Percentiles rank a stretch among this genome's conserved stretches.
These are phyloP conservation scores for Cerioporus squamosus DNA, from an alignment of 1,284 basidiomycete genomes.

Conservation along the genomic window DNA sequence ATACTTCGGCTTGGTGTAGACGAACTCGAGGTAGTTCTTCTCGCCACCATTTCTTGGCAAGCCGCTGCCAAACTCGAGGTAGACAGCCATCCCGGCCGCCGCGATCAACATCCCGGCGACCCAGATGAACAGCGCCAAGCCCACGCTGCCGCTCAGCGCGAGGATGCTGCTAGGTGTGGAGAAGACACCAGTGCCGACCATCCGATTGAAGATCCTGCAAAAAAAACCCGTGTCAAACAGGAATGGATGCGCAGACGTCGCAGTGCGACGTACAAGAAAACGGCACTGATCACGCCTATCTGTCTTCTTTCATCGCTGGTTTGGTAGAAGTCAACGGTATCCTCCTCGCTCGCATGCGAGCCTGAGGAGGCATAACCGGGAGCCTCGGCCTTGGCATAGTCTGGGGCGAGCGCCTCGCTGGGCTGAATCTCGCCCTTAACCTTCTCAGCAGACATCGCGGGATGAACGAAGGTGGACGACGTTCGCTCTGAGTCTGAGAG, in stretches of 20 bases:
- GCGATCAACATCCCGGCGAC: slow-evolving; percentile 66
- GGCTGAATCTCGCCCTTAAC: too few species aligned
- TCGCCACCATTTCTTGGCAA: slow-evolving; percentile 60
- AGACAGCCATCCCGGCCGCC: slow-evolving; percentile 65
- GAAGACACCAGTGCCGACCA: slow-evolving; percentile 68
- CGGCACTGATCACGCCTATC: slow-evolving; percentile 37
- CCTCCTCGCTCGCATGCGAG: neutral
- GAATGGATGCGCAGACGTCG: slow-evolving; percentile 59
- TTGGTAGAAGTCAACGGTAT: neutral
- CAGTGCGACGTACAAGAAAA: slow-evolving; percentile 55
- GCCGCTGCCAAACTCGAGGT: slow-evolving; percentile 73
- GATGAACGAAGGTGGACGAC: too few species aligned
- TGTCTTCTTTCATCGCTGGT: slow-evolving; percentile 43
- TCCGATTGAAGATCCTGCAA: slow-evolving; percentile 46
- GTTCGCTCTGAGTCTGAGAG: too few species aligned
- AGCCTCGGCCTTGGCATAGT: neutral
- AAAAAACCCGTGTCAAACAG: neutral
- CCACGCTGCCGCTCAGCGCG: slow-evolving; percentile 64
- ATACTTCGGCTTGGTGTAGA: slow-evolving; percentile 9
- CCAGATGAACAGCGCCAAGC: slow-evolving; percentile 71
- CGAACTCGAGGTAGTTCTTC: slow-evolving; percentile 16
- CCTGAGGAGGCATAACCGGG: neutral
- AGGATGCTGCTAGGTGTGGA: slow-evolving; percentile 66
- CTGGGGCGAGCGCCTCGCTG: neutral
- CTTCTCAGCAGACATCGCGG: too few species aligned